phyloP scores from a whole-genome alignment of 2,329 filamentous ascomycete genomes.

The Tolypocladium capitatum region DNA sequence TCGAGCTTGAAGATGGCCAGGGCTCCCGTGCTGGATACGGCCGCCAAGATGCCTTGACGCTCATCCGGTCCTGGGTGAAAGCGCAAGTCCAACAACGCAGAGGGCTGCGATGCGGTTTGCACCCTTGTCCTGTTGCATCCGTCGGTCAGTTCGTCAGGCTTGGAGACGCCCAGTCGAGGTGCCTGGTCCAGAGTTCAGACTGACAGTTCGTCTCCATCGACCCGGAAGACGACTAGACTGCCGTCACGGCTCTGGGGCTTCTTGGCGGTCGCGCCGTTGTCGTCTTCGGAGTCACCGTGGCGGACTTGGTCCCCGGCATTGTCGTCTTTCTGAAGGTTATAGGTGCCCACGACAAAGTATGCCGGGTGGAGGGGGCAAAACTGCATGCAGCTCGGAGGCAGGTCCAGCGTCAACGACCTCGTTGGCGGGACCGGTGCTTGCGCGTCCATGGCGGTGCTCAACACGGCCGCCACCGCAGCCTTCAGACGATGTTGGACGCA shows the following conservation, averaged over 20 bases:
- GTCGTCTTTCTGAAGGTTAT: slow-evolving; percentile 50
- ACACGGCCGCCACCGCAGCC: not conserved
- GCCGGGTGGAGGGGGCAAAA: slow-evolving; percentile 50
- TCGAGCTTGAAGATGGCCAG: slow-evolving; percentile 50
- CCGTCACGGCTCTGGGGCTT: slow-evolving; percentile 55
- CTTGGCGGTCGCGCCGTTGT: slow-evolving; percentile 12
- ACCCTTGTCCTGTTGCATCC: slow-evolving; percentile 15
- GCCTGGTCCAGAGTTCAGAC: slow-evolving; percentile 12
- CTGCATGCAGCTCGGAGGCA: slow-evolving; percentile 67
- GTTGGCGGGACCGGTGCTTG: slow-evolving; percentile 24
- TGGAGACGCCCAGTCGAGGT: not conserved
- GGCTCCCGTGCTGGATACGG: slow-evolving; percentile 64
- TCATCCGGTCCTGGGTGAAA: slow-evolving; percentile 44
- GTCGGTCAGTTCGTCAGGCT: not conserved
- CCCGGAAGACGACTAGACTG: slow-evolving; percentile 53
- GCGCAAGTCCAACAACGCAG: slow-evolving; percentile 73
- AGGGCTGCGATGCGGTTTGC: slow-evolving; percentile 49
- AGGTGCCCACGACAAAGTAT: slow-evolving; percentile 73
- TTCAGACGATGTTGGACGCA: not conserved
- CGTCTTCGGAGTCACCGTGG: not conserved
- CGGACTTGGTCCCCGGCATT: slow-evolving; percentile 3
- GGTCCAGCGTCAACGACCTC: slow-evolving; percentile 40
- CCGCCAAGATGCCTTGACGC: slow-evolving; percentile 45
- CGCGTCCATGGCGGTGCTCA: slow-evolving; percentile 8
- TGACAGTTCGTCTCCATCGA: slow-evolving; percentile 43